A percentile compares a stretch with the other conserved stretches of the same genome.
These are phyloP conservation scores for Globisporangium nunn DNA, from an alignment of 352 stramenopile genomes.

Conservation along the genomic window DNA sequence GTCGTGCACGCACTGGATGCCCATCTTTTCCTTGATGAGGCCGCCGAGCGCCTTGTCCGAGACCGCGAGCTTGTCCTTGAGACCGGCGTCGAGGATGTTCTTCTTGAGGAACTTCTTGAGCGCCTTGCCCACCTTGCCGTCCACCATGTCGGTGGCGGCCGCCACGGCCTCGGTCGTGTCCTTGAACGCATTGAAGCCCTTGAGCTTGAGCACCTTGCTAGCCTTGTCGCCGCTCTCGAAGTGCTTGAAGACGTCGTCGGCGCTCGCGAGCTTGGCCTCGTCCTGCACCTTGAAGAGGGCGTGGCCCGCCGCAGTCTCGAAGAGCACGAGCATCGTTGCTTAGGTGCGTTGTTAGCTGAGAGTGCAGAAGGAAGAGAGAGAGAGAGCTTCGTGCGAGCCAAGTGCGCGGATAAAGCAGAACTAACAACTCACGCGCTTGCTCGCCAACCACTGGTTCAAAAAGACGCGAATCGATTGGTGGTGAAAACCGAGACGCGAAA, in stretches of 20 bases:
- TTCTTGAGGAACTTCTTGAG: constrained; percentile 99
- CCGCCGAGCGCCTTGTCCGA: constrained; percentile 94
- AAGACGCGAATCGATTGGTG: background rate
- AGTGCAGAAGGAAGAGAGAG: background rate
- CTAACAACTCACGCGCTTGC: background rate
- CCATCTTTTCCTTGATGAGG: constrained; percentile 98
- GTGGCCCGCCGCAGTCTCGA: constrained; percentile 98
- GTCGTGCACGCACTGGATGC: constrained; percentile 91
- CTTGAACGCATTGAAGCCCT: constrained; percentile 98
- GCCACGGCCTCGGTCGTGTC: constrained; percentile 98
- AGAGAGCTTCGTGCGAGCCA: background rate
- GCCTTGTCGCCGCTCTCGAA: constrained; percentile 90
- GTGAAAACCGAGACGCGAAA: background rate
- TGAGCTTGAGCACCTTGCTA: constrained; percentile 90
- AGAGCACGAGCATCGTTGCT: constrained; percentile 95
- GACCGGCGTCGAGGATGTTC: constrained; percentile 91
- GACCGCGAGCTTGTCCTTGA: constrained; percentile 96
- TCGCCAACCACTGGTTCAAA: background rate
- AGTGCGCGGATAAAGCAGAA: constrained; percentile 4
- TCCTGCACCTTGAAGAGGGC: constrained; percentile 99
- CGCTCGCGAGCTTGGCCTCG: constrained; percentile 87
- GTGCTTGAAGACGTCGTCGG: constrained; percentile 90
- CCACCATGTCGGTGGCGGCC: constrained; percentile 95
- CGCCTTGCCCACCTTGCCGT: constrained; percentile 96
- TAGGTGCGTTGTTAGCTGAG: too few species aligned